Base-by-base conservation (phyloP, 106 monocot species). In the Dioscorea dumetorum region DNA sequence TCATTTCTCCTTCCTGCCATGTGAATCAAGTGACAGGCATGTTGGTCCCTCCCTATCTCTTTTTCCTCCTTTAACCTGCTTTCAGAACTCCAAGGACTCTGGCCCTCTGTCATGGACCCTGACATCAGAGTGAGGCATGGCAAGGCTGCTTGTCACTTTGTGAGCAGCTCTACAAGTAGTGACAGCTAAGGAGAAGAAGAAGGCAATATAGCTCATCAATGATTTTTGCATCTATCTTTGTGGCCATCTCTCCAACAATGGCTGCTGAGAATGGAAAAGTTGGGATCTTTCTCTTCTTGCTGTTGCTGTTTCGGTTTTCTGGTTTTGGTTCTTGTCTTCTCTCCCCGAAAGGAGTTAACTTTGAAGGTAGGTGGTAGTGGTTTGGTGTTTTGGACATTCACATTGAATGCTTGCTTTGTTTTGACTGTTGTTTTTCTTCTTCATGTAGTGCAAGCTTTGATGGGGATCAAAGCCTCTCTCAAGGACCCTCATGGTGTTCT, bases 331-430 rank as follows among this genome's bases (percentile, higher is more conserved):
- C 57, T 52, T 79, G 76, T 22, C 60, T 86, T 33, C 91, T 95
- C 23, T 86, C 95, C 16, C 82, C 91, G 21, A 86, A 82, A 57
- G 94, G 94, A 67, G 85, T 87, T 18, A 94, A 94, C 78, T 69
- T 54, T 66, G 94, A 94, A 90, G 94, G 94, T 94, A 54, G 41
- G 54, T 54, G 19, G 19, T 54, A 5, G 54, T 54, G 5, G 54
- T 19, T 18, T 54, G 18, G 3, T 41, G 67, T 22, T 22, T 19
- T 31, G 22, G 28, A 23, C 62, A 63, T 21, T 67, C 21, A 49
- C 17, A 68, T 48, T 4, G 9, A 60, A 13, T 11, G 17, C 3
- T 70, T 2, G 48, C 14, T 12, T 17, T 28, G 28, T 28, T 48
- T 59, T 31, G 22, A 56, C 21, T 68, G 48, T 4, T 24, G 8